Evolutionary conservation across 140 eudicot genomes (phyloP).

Genomic region (Erigeron philadelphicus): DNA sequence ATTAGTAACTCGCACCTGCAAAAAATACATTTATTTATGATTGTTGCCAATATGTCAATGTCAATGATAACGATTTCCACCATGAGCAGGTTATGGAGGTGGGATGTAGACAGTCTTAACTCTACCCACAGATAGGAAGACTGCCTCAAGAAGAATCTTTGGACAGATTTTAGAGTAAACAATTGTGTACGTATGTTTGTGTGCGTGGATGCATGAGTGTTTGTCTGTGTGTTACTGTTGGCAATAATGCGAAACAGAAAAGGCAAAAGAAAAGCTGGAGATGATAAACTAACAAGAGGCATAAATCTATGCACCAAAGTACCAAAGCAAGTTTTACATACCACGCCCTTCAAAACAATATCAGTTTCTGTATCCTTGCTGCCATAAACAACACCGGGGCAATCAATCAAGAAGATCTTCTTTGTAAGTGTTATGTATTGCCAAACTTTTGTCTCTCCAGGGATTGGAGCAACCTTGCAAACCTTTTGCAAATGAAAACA

Average conservation of each 20-base stretch:
- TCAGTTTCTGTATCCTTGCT: constrained; percentile 85
- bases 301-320: not conserved
- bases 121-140: no score
- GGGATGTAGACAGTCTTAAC: no score
- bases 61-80: no score
- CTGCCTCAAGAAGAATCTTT: no score
- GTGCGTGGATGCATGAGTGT: no score
- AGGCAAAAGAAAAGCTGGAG: not conserved
- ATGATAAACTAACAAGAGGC: no score
- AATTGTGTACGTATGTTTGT: no score
- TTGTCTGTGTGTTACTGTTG: not conserved
- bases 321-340: constrained; percentile 33
- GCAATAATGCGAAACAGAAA: not conserved
- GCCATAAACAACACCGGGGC: constrained; percentile 98
- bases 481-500: constrained; percentile 46
- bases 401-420: constrained; percentile 89
- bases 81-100: no score
- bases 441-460: constrained; percentile 99
- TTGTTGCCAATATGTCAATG: not conserved
- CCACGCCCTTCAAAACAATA: constrained; percentile 96
- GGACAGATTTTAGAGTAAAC: no score
- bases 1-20: constrained; percentile 90
- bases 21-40: not conserved
- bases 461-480: constrained; percentile 97
- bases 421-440: constrained; percentile 96